Base-by-base conservation (phyloP, 2,329 filamentous ascomycete species). In the Esteya vermicola region DNA sequence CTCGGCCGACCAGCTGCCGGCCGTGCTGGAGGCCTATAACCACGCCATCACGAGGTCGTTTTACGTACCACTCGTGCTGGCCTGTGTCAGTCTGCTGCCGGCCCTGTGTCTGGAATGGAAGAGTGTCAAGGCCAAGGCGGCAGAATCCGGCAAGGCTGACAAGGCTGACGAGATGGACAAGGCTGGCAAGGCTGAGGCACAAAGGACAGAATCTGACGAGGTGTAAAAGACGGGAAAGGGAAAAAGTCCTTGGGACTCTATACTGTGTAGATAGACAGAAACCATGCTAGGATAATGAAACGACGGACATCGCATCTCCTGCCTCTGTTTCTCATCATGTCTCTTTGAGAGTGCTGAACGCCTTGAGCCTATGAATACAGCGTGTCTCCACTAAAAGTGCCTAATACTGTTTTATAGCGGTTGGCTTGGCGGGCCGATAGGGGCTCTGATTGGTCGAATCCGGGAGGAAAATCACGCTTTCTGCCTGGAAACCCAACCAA, bases 11-110 rank as follows among this genome's bases (percentile, higher is more conserved):
- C 47, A 56, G 14, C 30, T 67, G 6, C 44, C 48, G 0, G 56
- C 52, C 12, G 56, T 65, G 6, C 38, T 64, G 25, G 12, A 40
- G 5, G 57, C 61, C 2, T 67, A 65, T 44, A 34, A 34, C 9
- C 20, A 14, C 6, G 33, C 33, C 20, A 34, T 34, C 20, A 34
- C 19, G 20, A 34, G n/a, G 5, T 9, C 33, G 13, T 34, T 34
- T 23, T 34, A 34, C 16, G 33, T 34, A 13, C 33, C 33, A 20
- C 16, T 34, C 8, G 21, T 14, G 10, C 13, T 36, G 22, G 33
- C 33, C 22, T 25, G 33, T 26, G 9, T 37, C 16, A 4, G 16
- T 5, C 9, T 30, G 4, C 9, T 37, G 13, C 25, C 25, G 9
- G 35, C 18, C 3, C 9, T 22, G 12, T n/a, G 25, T 20, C 18